Evolutionary conservation across 2,329 filamentous ascomycete genomes (phyloP).

Genomic region (Zasmidium cellare): DNA sequence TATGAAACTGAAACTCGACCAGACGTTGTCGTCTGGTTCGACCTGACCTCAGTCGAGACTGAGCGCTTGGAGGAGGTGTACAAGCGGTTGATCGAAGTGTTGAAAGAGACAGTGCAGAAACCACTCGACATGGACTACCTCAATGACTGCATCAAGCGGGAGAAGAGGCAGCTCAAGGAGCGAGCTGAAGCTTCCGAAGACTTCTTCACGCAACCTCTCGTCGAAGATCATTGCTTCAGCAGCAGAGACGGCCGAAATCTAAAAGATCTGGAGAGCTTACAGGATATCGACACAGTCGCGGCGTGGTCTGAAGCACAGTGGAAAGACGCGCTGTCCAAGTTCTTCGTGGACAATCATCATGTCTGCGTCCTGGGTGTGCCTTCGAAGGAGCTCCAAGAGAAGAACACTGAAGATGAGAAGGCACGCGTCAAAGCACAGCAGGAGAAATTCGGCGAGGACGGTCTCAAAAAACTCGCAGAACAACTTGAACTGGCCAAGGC

Average conservation of each 20-base stretch:
- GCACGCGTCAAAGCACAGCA: slow-evolving; percentile 76
- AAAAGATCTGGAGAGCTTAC: slow-evolving; percentile 41
- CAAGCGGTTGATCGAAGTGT: slow-evolving; percentile 77
- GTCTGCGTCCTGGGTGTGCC: slow-evolving; percentile 87
- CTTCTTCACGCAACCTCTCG: slow-evolving; percentile 82
- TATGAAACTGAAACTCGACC: slow-evolving; percentile 79
- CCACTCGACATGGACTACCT: slow-evolving; percentile 89
- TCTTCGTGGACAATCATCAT: slow-evolving; percentile 82
- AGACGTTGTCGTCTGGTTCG: slow-evolving; percentile 80
- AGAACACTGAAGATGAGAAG: slow-evolving; percentile 79
- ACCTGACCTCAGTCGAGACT: slow-evolving; percentile 82
- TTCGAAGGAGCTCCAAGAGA: slow-evolving; percentile 74
- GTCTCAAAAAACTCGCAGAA: slow-evolving; percentile 71
- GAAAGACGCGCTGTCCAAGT: slow-evolving; percentile 77
- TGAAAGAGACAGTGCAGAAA: slow-evolving; percentile 76
- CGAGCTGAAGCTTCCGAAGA: slow-evolving; percentile 77
- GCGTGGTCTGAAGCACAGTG: slow-evolving; percentile 82
- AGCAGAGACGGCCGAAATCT: slow-evolving; percentile 69
- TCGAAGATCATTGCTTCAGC: slow-evolving; percentile 90
- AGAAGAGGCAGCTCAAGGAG: slow-evolving; percentile 79
- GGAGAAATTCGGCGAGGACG: slow-evolving; percentile 75
- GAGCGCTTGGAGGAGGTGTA: slow-evolving; percentile 82
- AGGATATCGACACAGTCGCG: slow-evolving; percentile 66
- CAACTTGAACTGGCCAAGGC: slow-evolving; percentile 80
- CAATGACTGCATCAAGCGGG: slow-evolving; percentile 79